Conservation (phyloP, 495 filamentous ascomycete genomes). For the Penicillium samsonianum region DNA sequence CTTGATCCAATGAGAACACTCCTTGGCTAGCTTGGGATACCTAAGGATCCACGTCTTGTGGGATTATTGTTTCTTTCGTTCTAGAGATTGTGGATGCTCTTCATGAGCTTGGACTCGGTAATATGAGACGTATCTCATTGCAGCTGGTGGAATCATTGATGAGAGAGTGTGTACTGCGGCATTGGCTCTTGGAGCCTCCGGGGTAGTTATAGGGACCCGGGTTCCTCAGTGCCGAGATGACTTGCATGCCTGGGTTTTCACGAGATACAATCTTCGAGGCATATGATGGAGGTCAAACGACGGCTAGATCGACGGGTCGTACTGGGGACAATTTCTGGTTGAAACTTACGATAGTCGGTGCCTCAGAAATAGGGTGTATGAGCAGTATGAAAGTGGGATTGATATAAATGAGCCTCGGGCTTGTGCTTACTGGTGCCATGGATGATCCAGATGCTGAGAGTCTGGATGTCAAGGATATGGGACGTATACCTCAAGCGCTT, state of each 20-base stretch:
- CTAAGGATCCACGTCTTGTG: neutral
- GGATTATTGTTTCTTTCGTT: conserved; percentile 48
- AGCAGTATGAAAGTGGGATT: conserved; percentile 47
- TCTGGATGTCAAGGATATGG: too few species aligned
- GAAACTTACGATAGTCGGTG: conserved; percentile 58
- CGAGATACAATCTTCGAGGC: conserved; percentile 57
- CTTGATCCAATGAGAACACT: neutral
- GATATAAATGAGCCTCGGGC: conserved; percentile 46
- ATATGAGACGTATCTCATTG: conserved; percentile 59
- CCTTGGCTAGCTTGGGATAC: neutral
- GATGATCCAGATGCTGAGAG: too few species aligned
- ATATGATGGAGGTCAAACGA: conserved; percentile 61
- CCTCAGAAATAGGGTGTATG: conserved; percentile 59
- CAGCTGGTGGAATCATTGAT: conserved; percentile 70
- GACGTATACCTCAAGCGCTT: too few species aligned
- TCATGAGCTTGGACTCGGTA: conserved; percentile 19
- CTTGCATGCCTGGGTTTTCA: conserved; percentile 57
- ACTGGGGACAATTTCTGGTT: too few species aligned
- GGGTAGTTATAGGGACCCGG: conserved; percentile 69
- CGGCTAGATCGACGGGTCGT: conserved; percentile 65
- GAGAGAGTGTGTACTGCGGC: conserved; percentile 61
- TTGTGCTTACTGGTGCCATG: too few species aligned
- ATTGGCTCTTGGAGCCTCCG: conserved; percentile 59
- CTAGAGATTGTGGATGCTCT: conserved; percentile 59
- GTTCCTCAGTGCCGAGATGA: conserved; percentile 62